These are phyloP conservation scores for Ploettnerulaceae sp. DNA, from an alignment of 2,329 filamentous ascomycete species.

Conservation along the genomic window DNA sequence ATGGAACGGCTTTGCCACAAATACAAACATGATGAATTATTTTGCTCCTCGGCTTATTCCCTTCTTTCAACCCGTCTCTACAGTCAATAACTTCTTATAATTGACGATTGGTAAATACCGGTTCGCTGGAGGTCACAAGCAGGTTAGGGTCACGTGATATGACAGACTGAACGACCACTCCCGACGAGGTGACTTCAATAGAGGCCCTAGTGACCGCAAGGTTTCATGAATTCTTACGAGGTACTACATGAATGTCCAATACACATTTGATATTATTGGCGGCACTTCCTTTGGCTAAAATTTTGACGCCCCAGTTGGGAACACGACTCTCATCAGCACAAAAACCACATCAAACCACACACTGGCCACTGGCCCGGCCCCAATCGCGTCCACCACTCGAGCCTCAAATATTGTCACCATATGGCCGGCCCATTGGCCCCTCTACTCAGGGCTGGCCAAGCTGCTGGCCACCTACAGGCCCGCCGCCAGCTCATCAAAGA, in stretches of 20 bases:
- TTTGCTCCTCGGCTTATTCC: neutral
- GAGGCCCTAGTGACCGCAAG: neutral
- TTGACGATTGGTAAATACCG: no score
- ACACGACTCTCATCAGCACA: neutral
- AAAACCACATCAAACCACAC: neutral
- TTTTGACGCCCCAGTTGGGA: no score
- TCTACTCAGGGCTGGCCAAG: conserved; percentile 5
- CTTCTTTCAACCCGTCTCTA: no score
- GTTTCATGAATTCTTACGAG: neutral
- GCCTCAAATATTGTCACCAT: conserved; percentile 8
- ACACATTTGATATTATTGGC: no score
- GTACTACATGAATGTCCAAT: no score
- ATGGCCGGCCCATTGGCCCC: conserved; percentile 5
- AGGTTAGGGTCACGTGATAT: neutral
- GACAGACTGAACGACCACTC: neutral
- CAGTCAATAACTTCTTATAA: no score
- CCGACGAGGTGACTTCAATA: neutral
- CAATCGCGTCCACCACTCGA: conserved; percentile 6
- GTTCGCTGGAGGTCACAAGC: no score
- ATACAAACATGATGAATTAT: neutral
- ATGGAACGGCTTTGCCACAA: neutral
- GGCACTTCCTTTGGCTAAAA: no score
- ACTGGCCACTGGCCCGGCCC: neutral
- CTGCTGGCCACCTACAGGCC: conserved; percentile 3
- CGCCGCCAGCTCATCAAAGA: conserved; percentile 9